Evolutionary conservation across 106 monocot genomes (phyloP).

Genomic region (Platanthera zijinensis): DNA sequence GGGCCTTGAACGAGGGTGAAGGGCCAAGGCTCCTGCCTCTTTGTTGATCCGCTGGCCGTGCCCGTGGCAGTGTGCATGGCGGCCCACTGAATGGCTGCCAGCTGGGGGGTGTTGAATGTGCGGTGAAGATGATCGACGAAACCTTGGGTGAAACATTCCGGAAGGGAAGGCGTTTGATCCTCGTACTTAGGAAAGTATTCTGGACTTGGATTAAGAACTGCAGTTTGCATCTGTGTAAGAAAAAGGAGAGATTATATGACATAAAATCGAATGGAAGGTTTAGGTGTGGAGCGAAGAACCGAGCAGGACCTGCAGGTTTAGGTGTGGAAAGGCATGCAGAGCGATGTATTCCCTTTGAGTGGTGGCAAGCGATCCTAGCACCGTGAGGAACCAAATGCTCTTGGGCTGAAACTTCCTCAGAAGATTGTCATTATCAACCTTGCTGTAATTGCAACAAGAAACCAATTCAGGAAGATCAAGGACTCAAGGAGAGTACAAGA

Average conservation of each 20-base stretch:
- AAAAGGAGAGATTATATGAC: not conserved
- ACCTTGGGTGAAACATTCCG: slow-evolving; percentile 90
- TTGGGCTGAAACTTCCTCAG: slow-evolving; percentile 63
- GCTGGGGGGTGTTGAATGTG: slow-evolving; percentile 78
- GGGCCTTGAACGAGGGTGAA: slow-evolving; percentile 98
- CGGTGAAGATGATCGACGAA: slow-evolving; percentile 83
- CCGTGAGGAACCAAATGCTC: slow-evolving; percentile 83
- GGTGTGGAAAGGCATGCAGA: slow-evolving; percentile 86
- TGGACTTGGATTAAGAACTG: slow-evolving; percentile 85
- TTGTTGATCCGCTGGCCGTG: slow-evolving; percentile 32
- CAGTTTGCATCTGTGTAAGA: slow-evolving; percentile 79
- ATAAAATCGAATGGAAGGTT: slow-evolving; percentile 7
- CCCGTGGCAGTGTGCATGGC: slow-evolving; percentile 98
- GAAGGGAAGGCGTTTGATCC: slow-evolving; percentile 80
- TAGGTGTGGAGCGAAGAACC: slow-evolving; percentile 74
- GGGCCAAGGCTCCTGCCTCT: slow-evolving; percentile 90
- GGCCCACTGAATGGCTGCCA: slow-evolving; percentile 96
- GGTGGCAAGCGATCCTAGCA: slow-evolving; percentile 90
- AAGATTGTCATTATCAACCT: slow-evolving; percentile 53
- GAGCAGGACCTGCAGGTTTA: slow-evolving; percentile 86
- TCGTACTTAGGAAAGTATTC: slow-evolving; percentile 95
- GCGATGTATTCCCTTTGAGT: slow-evolving; percentile 88
- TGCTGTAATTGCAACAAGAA: slow-evolving; percentile 34
- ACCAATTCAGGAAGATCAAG: not conserved
- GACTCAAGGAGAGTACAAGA: not conserved